A percentile compares a stretch with the other conserved stretches of the same genome.
phyloP scores from a whole-genome alignment of 2,329 filamentous ascomycete species.

The Diaporthe nobilis region DNA sequence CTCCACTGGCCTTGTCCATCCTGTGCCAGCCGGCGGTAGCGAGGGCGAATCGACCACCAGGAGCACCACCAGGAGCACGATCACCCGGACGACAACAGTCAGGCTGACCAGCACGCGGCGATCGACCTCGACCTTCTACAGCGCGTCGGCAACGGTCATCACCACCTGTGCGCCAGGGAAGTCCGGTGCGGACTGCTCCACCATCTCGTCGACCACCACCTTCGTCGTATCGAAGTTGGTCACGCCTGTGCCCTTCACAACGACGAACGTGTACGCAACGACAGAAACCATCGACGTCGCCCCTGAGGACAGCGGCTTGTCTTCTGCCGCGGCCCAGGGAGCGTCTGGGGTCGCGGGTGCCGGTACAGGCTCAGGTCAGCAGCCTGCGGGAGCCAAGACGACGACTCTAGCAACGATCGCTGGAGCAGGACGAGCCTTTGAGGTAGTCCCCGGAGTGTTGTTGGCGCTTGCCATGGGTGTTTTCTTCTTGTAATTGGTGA shows the following conservation, averaged over 20 bases:
- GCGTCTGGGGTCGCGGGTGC: slow-evolving; percentile 15
- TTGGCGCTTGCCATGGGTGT: neutral
- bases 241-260: slow-evolving; percentile 5
- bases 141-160: neutral
- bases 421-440: neutral
- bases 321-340: neutral
- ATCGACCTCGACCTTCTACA: neutral
- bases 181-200: slow-evolving; percentile 14
- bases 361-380: neutral
- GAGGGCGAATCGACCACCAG: neutral
- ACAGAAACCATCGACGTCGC: slow-evolving; percentile 6
- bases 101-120: slow-evolving; percentile 15
- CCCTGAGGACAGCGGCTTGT: neutral
- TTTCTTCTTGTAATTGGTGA: neutral
- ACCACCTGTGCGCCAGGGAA: neutral
- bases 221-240: neutral
- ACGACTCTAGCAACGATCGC: slow-evolving; percentile 3
- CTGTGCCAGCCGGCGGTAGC: neutral
- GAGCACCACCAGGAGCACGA: slow-evolving; percentile 16
- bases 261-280: neutral
- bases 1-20: neutral
- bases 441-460: neutral
- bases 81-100: slow-evolving; percentile 18
- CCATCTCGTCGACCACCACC: slow-evolving; percentile 18
- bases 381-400: slow-evolving; percentile 6